Conservation (phyloP, 2,329 filamentous ascomycete species). For the Phoma sp. region DNA sequence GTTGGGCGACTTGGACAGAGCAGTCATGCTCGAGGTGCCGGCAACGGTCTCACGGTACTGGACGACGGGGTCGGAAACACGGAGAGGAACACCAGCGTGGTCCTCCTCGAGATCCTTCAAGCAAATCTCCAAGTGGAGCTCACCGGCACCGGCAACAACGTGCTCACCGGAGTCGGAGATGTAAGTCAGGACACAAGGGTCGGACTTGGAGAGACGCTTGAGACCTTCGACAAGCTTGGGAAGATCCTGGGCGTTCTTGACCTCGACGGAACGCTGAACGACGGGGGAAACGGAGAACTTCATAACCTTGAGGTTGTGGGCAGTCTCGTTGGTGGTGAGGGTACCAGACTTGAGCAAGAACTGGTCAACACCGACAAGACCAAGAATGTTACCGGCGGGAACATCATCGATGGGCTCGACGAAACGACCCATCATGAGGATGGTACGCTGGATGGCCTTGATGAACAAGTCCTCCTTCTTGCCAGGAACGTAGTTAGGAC, state of each 20-base stretch:
- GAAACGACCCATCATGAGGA: conserved; percentile 99
- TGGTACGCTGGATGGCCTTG: conserved; percentile 99
- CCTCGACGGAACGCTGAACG: conserved; percentile 97
- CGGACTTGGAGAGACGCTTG: conserved; percentile 99
- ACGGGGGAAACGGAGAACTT: conserved; percentile 99
- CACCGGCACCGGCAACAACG: conserved; percentile 98
- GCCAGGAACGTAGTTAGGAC: conserved; percentile 96
- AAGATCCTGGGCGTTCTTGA: conserved; percentile 99
- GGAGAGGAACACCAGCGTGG: conserved; percentile 97
- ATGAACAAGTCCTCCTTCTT: conserved; percentile 99
- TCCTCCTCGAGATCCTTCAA: conserved; percentile 99
- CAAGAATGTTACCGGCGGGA: conserved; percentile 99
- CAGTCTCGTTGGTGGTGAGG: conserved; percentile 93
- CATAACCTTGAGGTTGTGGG: conserved; percentile 99
- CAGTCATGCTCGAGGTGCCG: conserved; percentile 87
- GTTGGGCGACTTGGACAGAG: conserved; percentile 99
- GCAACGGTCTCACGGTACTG: conserved; percentile 97
- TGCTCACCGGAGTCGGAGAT: conserved; percentile 96
- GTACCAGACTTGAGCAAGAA: conserved; percentile 99
- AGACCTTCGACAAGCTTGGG: conserved; percentile 99
- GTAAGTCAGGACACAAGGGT: conserved; percentile 93
- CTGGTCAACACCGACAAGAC: conserved; percentile 99
- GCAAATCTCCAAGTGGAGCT: conserved; percentile 99
- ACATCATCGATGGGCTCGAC: conserved; percentile 99
- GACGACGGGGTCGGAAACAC: conserved; percentile 97